phyloP scores from a whole-genome alignment of 768 basidiomycete genomes.

The Russula abietina region DNA sequence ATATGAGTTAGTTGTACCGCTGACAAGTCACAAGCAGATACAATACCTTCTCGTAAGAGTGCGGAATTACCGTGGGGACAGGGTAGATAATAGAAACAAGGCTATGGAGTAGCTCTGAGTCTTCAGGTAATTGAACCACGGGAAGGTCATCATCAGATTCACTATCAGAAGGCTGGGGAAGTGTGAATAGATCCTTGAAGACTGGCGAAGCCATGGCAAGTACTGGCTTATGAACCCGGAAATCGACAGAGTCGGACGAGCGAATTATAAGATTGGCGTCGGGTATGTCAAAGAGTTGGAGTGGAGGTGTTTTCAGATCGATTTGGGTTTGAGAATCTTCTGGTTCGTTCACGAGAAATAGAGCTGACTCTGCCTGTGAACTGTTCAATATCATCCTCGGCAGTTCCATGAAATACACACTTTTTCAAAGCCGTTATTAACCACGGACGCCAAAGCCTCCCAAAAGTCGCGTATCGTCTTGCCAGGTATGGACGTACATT shows the following conservation, averaged over 20 bases:
- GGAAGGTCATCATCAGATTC: not conserved
- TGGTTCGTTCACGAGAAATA: not conserved
- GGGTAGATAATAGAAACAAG: slow-evolving; percentile 18
- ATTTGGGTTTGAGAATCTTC: not conserved
- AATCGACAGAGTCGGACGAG: slow-evolving; percentile 8
- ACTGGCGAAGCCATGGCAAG: slow-evolving; percentile 6
- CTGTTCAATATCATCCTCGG: no score
- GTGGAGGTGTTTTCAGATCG: not conserved
- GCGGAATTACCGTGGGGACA: not conserved
- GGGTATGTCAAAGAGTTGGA: not conserved
- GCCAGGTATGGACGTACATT: no score
- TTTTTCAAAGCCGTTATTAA: no score
- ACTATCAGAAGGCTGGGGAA: slow-evolving; percentile 3
- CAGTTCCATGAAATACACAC: no score
- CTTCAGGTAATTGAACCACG: no score
- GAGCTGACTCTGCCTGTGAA: slow-evolving; percentile 4
- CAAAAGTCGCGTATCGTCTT: no score
- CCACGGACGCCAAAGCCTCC: no score
- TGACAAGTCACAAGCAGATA: no score
- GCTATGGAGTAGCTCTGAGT: no score
- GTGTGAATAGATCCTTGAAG: slow-evolving; percentile 18
- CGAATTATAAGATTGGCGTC: not conserved
- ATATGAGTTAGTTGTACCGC: no score
- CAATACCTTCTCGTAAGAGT: not conserved
- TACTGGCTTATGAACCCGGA: slow-evolving; percentile 11